Evolutionary conservation across 75 land plant species (phyloP).

Genomic region (Pinus albicaulis): DNA sequence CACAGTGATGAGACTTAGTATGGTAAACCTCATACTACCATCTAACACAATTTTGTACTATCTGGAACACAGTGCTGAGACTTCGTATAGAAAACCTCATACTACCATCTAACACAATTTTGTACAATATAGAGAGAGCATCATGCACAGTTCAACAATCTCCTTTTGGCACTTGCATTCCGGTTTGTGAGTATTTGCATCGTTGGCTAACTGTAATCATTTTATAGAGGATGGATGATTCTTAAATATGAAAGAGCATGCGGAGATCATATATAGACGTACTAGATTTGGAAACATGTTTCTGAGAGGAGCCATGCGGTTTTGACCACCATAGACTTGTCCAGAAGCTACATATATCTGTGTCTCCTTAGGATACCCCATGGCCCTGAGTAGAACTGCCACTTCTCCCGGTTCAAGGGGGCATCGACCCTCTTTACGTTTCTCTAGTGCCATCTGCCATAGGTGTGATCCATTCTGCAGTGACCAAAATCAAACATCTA

Average conservation of each 20-base stretch:
- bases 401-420: constrained; percentile 92
- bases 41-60: no score
- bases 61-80: neutral
- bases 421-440: constrained; percentile 86
- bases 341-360: constrained; percentile 95
- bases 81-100: no score
- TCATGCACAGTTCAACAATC: no score
- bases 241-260: neutral
- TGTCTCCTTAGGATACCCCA: constrained; percentile 91
- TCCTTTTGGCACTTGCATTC: no score
- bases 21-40: no score
- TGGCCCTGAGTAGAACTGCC: constrained; percentile 74
- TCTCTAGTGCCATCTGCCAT: constrained; percentile 78
- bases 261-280: constrained; percentile 1
- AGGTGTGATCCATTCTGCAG: constrained; percentile 93
- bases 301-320: constrained; percentile 90
- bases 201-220: no score
- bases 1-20: no score
- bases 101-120: no score
- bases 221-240: neutral
- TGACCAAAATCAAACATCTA: neutral
- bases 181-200: no score
- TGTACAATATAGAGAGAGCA: no score
- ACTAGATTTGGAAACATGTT: constrained; percentile 95
- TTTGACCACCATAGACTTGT: constrained; percentile 89